These are phyloP conservation scores for Cryptosporidium andersoni DNA, from an alignment of 169 alveolate genomes.

Conservation along the genomic window DNA sequence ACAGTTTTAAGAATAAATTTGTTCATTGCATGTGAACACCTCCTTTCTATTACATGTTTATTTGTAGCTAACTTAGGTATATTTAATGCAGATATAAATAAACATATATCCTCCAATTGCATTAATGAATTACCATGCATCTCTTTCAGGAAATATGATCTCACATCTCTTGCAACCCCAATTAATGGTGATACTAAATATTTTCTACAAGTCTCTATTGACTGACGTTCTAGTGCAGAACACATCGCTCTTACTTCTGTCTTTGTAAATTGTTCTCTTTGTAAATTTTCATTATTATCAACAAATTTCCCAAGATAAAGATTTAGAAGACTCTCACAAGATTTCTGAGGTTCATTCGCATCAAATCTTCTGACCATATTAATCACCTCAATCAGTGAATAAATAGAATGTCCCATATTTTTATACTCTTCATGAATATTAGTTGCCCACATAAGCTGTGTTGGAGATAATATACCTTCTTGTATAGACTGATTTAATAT, in stretches of 20 bases:
- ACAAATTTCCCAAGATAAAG: slow-evolving; percentile 51
- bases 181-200: slow-evolving; percentile 63
- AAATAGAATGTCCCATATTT: slow-evolving; percentile 32
- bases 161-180: slow-evolving; percentile 65
- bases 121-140: slow-evolving; percentile 19
- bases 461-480: slow-evolving; percentile 55
- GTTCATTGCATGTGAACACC: slow-evolving; percentile 69
- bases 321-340: slow-evolving; percentile 47
- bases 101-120: slow-evolving; percentile 58
- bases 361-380: slow-evolving; percentile 61
- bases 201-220: slow-evolving; percentile 59
- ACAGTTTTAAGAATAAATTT: slow-evolving; percentile 38
- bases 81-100: slow-evolving; percentile 49
- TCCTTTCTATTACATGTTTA: slow-evolving; percentile 34
- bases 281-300: slow-evolving; percentile 53
- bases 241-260: slow-evolving; percentile 67
- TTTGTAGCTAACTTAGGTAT: slow-evolving; percentile 33
- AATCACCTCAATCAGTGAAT: slow-evolving; percentile 45
- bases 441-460: slow-evolving; percentile 68
- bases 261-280: slow-evolving; percentile 40
- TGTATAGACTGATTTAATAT: slow-evolving; percentile 46
- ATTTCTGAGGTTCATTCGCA: slow-evolving; percentile 40
- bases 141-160: slow-evolving; percentile 59
- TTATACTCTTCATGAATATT: slow-evolving; percentile 56
- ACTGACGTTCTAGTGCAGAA: slow-evolving; percentile 51